Conservation (phyloP, 768 basidiomycete species). For the Leccinum barrowsii region DNA sequence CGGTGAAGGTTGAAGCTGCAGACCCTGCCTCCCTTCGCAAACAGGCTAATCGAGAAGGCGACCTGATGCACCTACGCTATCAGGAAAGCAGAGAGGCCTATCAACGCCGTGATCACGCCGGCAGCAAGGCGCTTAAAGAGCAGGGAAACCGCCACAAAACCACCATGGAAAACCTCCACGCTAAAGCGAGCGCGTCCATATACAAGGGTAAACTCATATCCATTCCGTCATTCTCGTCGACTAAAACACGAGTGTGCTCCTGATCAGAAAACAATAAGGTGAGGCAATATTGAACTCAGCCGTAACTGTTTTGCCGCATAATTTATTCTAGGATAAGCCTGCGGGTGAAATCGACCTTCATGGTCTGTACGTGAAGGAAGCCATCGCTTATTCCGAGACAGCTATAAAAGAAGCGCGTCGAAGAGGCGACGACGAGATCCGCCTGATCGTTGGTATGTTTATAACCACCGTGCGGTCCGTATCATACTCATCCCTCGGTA, state of each 20-base stretch:
- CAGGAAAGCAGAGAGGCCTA: slow-evolving; percentile 74
- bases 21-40: slow-evolving; percentile 66
- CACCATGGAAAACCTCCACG: slow-evolving; percentile 74
- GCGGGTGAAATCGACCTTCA: slow-evolving; percentile 84
- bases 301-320: not conserved
- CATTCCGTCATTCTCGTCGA: not conserved
- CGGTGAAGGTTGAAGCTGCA: not conserved
- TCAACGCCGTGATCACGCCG: slow-evolving; percentile 61
- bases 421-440: slow-evolving; percentile 58
- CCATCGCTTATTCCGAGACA: slow-evolving; percentile 66
- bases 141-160: slow-evolving; percentile 73
- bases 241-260: not conserved
- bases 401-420: slow-evolving; percentile 64
- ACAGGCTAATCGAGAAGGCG: slow-evolving; percentile 73
- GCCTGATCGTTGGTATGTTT: slow-evolving; percentile 79
- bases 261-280: slow-evolving; percentile 73
- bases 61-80: slow-evolving; percentile 64
- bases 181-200: slow-evolving; percentile 81
- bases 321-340: slow-evolving; percentile 46
- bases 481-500: slow-evolving; percentile 19
- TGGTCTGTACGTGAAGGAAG: slow-evolving; percentile 90
- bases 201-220: slow-evolving; percentile 47
- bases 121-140: slow-evolving; percentile 76
- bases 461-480: not conserved
- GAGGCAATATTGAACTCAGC: not conserved